These are phyloP conservation scores for Diphasiastrum complanatum DNA, from an alignment of 83 land plant genomes.

Conservation along the genomic window DNA sequence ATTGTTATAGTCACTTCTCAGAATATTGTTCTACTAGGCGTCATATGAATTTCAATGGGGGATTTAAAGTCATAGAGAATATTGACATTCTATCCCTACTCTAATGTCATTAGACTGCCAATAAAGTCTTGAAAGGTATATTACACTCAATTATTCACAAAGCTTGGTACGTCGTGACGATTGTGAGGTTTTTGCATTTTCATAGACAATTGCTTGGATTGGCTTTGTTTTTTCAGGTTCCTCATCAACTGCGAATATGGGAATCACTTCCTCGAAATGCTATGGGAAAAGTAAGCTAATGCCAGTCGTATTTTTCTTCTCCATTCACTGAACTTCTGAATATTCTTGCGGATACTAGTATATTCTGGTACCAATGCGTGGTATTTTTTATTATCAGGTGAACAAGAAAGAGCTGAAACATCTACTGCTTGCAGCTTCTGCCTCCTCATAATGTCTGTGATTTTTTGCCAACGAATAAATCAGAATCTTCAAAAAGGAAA, in stretches of 20 bases:
- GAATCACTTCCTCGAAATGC: slow-evolving; percentile 35
- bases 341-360: neutral
- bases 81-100: too few relatives aligned
- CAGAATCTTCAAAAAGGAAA: too few relatives aligned
- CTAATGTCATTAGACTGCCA: too few relatives aligned
- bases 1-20: too few relatives aligned
- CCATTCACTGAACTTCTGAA: neutral
- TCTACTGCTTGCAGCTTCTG: too few relatives aligned
- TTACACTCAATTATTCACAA: too few relatives aligned
- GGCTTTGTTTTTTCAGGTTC: slow-evolving; percentile 26
- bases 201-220: neutral
- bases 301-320: neutral
- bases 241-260: slow-evolving; percentile 27
- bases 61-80: too few relatives aligned
- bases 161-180: neutral
- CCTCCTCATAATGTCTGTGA: too few relatives aligned
- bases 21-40: too few relatives aligned
- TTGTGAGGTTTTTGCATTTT: neutral
- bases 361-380: neutral
- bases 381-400: slow-evolving; percentile 17
- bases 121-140: too few relatives aligned
- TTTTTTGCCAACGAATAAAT: too few relatives aligned
- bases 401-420: slow-evolving; percentile 40
- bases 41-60: too few relatives aligned
- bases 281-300: slow-evolving; percentile 42